Conservation (phyloP, 192 early-diverging fungal genomes). For the Lobosporangium transversale region DNA sequence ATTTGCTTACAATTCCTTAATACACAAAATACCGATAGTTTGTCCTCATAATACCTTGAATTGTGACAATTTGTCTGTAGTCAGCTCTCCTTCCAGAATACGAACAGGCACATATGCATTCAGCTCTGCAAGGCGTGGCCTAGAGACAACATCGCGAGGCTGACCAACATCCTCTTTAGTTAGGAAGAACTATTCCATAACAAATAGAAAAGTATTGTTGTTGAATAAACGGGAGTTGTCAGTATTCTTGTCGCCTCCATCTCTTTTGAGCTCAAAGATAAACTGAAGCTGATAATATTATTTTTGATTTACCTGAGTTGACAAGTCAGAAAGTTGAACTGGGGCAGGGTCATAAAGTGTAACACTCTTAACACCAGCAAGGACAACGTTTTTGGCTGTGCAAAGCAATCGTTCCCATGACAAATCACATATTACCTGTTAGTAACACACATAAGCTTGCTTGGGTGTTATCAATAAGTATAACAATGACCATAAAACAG, state of each 20-base stretch:
- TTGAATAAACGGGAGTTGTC: not conserved
- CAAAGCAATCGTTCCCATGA: not conserved
- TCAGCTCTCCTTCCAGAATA: conserved; percentile 82
- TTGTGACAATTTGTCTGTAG: conserved; percentile 67
- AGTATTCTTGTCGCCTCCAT: not conserved
- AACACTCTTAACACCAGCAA: conserved; percentile 99
- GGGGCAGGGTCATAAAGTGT: conserved; percentile 89
- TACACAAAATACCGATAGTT: not conserved
- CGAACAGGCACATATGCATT: conserved; percentile 97
- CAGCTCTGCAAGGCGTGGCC: conserved; percentile 89
- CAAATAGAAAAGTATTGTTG: too few relatives aligned
- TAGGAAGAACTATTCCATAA: conserved; percentile 89
- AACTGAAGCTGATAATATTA: too few relatives aligned
- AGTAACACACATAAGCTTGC: too few relatives aligned
- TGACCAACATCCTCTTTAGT: conserved; percentile 85
- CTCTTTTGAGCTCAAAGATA: not conserved
- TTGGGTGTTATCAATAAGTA: too few relatives aligned
- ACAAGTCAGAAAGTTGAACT: conserved; percentile 84
- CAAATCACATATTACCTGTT: not conserved
- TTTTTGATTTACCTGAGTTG: conserved; percentile 86
- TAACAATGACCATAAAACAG: too few relatives aligned
- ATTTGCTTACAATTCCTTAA: not conserved
- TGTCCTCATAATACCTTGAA: conserved; percentile 56
- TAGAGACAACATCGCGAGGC: conserved; percentile 79
- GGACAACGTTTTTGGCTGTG: conserved; percentile 95